Conservation (phyloP, 129 eudicot genomes). For the Arctium minus region DNA sequence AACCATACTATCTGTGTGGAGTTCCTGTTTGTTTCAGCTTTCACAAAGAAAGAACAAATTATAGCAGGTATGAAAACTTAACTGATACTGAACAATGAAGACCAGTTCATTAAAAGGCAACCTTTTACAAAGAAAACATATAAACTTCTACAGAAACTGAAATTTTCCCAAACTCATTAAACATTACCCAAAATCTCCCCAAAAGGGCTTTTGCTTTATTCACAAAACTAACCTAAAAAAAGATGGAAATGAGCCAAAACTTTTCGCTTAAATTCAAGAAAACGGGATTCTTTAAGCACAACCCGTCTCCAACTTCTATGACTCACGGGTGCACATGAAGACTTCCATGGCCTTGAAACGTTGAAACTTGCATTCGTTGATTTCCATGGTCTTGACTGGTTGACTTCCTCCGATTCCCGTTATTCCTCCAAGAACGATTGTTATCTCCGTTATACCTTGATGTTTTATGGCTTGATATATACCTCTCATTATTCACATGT, state of each 20-base stretch:
- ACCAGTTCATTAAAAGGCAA: background rate
- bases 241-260: background rate
- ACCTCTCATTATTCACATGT: slow-evolving; percentile 20
- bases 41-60: background rate
- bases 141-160: background rate
- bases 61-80: background rate
- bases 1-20: no score
- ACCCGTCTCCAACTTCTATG: background rate
- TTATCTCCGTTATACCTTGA: slow-evolving; percentile 27
- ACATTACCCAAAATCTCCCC: background rate
- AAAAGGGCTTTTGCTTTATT: background rate
- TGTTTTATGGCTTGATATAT: slow-evolving; percentile 9
- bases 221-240: slow-evolving; percentile 7
- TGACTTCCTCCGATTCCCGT: slow-evolving; percentile 21
- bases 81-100: background rate
- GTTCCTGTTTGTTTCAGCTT: background rate
- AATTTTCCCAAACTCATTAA: background rate
- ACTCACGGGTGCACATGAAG: slow-evolving; percentile 20
- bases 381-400: slow-evolving; percentile 5
- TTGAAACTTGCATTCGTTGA: slow-evolving; percentile 17
- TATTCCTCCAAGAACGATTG: slow-evolving; percentile 17
- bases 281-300: slow-evolving; percentile 1
- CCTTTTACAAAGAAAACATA: background rate
- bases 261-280: background rate
- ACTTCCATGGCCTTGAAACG: slow-evolving; percentile 10